Evolutionary conservation across 495 filamentous ascomycete species (phyloP).

Genomic region (Lepidopterella palustris): DNA sequence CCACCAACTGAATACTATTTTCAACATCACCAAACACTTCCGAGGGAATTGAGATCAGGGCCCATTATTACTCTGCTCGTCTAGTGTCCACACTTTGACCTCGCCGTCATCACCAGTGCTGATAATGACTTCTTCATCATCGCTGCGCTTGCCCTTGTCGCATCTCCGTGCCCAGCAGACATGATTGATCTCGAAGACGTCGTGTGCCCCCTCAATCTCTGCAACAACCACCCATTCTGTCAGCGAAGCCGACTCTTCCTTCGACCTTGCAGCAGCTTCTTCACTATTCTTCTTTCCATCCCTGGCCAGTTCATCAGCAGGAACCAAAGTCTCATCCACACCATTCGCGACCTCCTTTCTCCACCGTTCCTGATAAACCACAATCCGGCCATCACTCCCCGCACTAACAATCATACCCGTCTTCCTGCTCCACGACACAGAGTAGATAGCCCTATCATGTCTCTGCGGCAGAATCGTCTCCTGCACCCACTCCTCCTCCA

Average conservation of each 20-base stretch:
- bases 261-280: conserved; percentile 18
- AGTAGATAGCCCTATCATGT: conserved; percentile 77
- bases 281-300: background rate
- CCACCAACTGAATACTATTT: no score
- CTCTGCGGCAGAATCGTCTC: conserved; percentile 61
- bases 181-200: conserved; percentile 89
- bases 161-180: conserved; percentile 60
- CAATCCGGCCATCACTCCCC: conserved; percentile 79
- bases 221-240: conserved; percentile 65
- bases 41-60: background rate
- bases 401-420: conserved; percentile 72
- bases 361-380: conserved; percentile 63
- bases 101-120: conserved; percentile 62
- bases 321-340: conserved; percentile 38
- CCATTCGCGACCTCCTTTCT: conserved; percentile 23
- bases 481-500: conserved; percentile 75
- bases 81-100: conserved; percentile 38
- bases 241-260: conserved; percentile 19
- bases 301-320: background rate
- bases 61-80: conserved; percentile 5
- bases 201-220: conserved; percentile 65
- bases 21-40: no score
- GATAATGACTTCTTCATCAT: conserved; percentile 48
- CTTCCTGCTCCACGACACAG: conserved; percentile 67
- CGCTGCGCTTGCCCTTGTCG: conserved; percentile 30